phyloP scores from a whole-genome alignment of 805 yeast genomes.

The Schwanniomyces sp. region DNA sequence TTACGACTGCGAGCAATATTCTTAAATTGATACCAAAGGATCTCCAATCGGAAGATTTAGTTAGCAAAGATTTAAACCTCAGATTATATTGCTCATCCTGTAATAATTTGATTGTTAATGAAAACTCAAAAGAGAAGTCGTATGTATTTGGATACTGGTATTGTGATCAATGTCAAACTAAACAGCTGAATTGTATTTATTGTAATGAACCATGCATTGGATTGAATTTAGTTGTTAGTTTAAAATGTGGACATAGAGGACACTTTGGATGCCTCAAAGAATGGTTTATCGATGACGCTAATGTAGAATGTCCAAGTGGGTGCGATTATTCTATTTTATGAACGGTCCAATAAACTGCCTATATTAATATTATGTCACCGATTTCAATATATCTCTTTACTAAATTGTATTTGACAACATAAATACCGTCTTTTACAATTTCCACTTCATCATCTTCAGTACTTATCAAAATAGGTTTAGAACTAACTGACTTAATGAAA shows the following conservation, averaged over 20 bases:
- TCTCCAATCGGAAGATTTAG: slow-evolving; percentile 25
- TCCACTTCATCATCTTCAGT: slow-evolving; percentile 51
- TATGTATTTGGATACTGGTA: slow-evolving; percentile 67
- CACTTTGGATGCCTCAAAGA: slow-evolving; percentile 76
- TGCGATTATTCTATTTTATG: slow-evolving; percentile 40
- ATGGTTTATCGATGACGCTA: slow-evolving; percentile 70
- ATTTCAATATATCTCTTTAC: slow-evolving; percentile 31
- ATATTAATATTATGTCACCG: slow-evolving; percentile 40
- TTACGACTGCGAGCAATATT: slow-evolving; percentile 58
- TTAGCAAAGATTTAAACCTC: slow-evolving; percentile 35
- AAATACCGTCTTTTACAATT: slow-evolving; percentile 63
- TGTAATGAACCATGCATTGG: slow-evolving; percentile 81
- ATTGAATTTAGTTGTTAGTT: slow-evolving; percentile 51
- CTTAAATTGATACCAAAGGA: slow-evolving; percentile 42
- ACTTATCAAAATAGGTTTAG: slow-evolving; percentile 23
- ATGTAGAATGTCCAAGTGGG: slow-evolving; percentile 80
- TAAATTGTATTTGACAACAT: slow-evolving; percentile 65
- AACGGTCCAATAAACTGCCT: neutral
- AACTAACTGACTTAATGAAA: slow-evolving; percentile 54
- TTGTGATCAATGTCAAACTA: slow-evolving; percentile 67
- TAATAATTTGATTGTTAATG: slow-evolving; percentile 58
- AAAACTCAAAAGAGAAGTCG: slow-evolving; percentile 44
- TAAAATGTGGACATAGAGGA: slow-evolving; percentile 84
- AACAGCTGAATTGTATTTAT: slow-evolving; percentile 68
- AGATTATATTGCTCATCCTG: slow-evolving; percentile 63